phyloP scores from a whole-genome alignment of 108 stramenopile genomes.

The Nitzschia sp. region DNA sequence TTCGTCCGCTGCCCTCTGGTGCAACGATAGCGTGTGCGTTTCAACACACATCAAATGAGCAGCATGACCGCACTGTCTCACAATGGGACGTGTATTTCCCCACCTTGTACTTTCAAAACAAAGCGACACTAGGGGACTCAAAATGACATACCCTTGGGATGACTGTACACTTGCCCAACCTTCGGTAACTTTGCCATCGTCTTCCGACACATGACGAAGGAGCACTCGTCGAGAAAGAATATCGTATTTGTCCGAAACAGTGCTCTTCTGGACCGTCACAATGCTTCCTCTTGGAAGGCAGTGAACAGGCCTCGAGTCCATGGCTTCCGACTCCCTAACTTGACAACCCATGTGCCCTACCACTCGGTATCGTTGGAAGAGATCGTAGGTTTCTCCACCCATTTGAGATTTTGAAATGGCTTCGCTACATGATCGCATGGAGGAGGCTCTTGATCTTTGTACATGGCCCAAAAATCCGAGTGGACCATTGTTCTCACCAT shows the following conservation, averaged over 20 bases:
- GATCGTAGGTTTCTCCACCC: conserved; percentile 17
- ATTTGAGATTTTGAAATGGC: conserved; percentile 37
- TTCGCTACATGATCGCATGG: conserved; percentile 54
- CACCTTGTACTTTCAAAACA: conserved; percentile 82
- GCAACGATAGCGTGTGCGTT: conserved; percentile 84
- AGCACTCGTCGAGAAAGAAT: conserved; percentile 78
- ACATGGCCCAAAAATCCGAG: conserved; percentile 88
- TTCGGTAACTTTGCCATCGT: conserved; percentile 45
- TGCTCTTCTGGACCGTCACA: conserved; percentile 65
- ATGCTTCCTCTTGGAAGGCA: conserved; percentile 79
- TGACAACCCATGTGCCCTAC: conserved; percentile 89
- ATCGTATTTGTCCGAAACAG: conserved; percentile 67
- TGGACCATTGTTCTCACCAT: conserved; percentile 83
- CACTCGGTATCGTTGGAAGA: conserved; percentile 66
- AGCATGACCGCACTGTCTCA: conserved; percentile 93
- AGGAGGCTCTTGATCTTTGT: conserved; percentile 71
- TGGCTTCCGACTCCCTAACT: conserved; percentile 79
- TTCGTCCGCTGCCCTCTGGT: conserved; percentile 73
- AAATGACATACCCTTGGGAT: conserved; percentile 81
- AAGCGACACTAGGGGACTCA: conserved; percentile 68
- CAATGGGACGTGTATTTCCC: conserved; percentile 83
- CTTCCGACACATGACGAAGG: conserved; percentile 55
- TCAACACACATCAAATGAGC: conserved; percentile 94
- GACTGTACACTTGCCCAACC: conserved; percentile 89
- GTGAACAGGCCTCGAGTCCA: conserved; percentile 77